Evolutionary conservation across 495 filamentous ascomycete species (phyloP).

Genomic region (Aspergillus ostianus): DNA sequence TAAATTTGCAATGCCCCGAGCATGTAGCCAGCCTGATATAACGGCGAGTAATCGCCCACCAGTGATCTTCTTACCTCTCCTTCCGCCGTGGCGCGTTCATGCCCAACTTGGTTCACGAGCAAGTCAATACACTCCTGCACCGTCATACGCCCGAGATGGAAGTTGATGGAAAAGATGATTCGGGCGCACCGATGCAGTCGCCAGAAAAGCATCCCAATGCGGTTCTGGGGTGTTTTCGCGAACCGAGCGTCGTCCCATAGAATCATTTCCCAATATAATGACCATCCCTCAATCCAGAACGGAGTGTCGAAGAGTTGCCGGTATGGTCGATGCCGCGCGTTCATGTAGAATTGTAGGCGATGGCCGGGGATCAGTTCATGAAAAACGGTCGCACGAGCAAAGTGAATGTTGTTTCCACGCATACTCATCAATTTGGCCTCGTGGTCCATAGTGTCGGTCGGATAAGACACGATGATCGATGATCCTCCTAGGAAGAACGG

Average conservation of each 20-base stretch:
- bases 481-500: constrained; percentile 55
- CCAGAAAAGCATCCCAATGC: neutral
- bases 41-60: neutral
- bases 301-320: constrained; percentile 48
- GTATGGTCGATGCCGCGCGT: constrained; percentile 41
- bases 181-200: constrained; percentile 53
- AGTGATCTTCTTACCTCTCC: neutral
- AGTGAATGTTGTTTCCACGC: constrained; percentile 53
- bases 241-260: neutral
- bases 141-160: constrained; percentile 47
- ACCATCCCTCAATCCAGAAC: constrained; percentile 56
- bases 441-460: constrained; percentile 46
- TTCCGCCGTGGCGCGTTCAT: neutral
- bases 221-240: neutral
- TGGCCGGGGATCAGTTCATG: constrained; percentile 58
- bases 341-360: constrained; percentile 47
- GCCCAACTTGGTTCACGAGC: neutral
- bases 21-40: neutral
- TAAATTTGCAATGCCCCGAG: neutral
- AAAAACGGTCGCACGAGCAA: constrained; percentile 50
- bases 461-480: constrained; percentile 49
- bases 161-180: constrained; percentile 51
- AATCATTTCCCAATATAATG: constrained; percentile 52
- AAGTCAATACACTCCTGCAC: constrained; percentile 50
- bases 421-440: constrained; percentile 51